Percentiles rank a stretch among this genome's conserved stretches.
phyloP scores from a whole-genome alignment of 495 filamentous ascomycete genomes.

The Sordaria brevicollis region DNA sequence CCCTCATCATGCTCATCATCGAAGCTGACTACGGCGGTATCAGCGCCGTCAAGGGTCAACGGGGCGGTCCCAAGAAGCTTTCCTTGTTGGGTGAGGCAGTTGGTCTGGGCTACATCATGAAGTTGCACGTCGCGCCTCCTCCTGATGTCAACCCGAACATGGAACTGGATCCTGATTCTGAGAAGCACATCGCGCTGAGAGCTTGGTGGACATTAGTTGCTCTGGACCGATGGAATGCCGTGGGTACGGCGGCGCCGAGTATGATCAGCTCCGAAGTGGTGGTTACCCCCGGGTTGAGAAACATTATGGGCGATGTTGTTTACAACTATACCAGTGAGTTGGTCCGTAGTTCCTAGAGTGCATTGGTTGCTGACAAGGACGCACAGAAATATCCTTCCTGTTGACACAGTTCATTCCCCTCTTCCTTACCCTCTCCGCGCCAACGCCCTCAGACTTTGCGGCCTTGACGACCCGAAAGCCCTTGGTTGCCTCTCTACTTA shows the following conservation, averaged over 20 bases:
- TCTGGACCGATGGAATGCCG: constrained; percentile 66
- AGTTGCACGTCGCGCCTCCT: constrained; percentile 35
- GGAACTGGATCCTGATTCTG: constrained; percentile 52
- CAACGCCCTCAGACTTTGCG: constrained; percentile 5
- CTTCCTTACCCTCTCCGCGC: constrained; percentile 4
- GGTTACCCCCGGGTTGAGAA: constrained; percentile 51
- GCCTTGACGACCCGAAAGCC: constrained; percentile 2
- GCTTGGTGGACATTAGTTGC: constrained; percentile 67
- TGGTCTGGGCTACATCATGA: constrained; percentile 47
- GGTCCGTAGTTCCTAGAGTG: not conserved
- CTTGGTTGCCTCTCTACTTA: constrained; percentile 13
- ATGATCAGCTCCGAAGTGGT: constrained; percentile 53
- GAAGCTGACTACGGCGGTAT: constrained; percentile 42
- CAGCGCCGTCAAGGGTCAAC: constrained; percentile 20
- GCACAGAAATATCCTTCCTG: constrained; percentile 26
- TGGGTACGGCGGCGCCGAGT: constrained; percentile 49
- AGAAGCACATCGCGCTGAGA: constrained; percentile 58
- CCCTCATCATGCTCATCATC: constrained; percentile 50
- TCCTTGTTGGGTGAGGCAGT: constrained; percentile 47
- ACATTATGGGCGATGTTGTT: constrained; percentile 52
- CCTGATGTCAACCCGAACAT: constrained; percentile 7
- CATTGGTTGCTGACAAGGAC: constrained; percentile 11
- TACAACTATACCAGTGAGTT: constrained; percentile 65
- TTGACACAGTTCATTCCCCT: constrained; percentile 23
- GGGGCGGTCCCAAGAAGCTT: constrained; percentile 22